Evolutionary conservation across 2,329 filamentous ascomycete genomes (phyloP).

Genomic region (Paracamarosporium sp.): DNA sequence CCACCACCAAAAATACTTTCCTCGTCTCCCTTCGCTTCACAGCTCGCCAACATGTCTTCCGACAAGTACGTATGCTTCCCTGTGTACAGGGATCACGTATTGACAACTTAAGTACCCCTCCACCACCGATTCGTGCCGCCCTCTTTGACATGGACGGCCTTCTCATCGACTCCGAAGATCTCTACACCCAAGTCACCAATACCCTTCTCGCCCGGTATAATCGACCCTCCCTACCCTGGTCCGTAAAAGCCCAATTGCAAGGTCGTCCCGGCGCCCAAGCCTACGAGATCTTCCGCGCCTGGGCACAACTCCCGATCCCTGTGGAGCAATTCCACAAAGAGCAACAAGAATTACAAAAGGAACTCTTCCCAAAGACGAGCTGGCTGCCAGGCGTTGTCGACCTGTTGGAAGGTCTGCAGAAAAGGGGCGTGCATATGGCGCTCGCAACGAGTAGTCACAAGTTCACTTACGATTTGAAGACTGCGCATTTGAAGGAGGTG

Average conservation of each 20-base stretch:
- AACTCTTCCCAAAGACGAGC: slow-evolving; percentile 76
- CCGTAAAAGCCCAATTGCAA: slow-evolving; percentile 87
- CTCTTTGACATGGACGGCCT: slow-evolving; percentile 99
- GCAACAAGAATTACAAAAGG: slow-evolving; percentile 68
- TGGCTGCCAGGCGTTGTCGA: slow-evolving; percentile 79
- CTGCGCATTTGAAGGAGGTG: slow-evolving; percentile 58
- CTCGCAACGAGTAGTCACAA: slow-evolving; percentile 81
- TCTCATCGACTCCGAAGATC: slow-evolving; percentile 90
- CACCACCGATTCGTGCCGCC: slow-evolving; percentile 84
- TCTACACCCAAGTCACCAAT: slow-evolving; percentile 86
- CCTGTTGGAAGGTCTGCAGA: slow-evolving; percentile 68
- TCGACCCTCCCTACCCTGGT: slow-evolving; percentile 83
- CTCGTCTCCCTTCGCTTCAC: background rate
- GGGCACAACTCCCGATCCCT: slow-evolving; percentile 84
- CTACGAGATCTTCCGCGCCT: slow-evolving; percentile 72
- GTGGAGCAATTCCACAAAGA: slow-evolving; percentile 69
- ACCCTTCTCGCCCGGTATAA: slow-evolving; percentile 76
- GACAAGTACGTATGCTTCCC: slow-evolving; percentile 9
- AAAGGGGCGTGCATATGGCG: slow-evolving; percentile 74
- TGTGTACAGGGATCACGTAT: background rate
- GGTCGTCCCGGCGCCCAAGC: slow-evolving; percentile 67
- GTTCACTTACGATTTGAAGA: slow-evolving; percentile 80
- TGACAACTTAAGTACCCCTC: slow-evolving; percentile 22
- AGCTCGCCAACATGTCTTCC: slow-evolving; percentile 14
- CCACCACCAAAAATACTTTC: background rate